Evolutionary conservation across 306 rosid genomes (phyloP).

Genomic region (Lagenaria siceraria): DNA sequence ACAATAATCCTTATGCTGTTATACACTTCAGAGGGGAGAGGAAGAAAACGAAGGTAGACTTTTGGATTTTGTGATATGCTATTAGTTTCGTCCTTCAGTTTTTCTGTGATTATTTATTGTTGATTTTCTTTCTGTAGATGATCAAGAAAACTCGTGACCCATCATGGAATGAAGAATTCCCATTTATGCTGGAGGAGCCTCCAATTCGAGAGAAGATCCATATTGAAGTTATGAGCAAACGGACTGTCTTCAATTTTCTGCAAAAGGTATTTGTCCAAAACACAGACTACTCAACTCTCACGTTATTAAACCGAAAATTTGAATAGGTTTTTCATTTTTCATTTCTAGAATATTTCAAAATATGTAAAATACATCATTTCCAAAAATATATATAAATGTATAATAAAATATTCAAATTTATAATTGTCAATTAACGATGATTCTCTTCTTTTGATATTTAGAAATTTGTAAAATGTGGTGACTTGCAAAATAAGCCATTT

Average conservation of each 20-base stretch:
- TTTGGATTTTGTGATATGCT: background rate
- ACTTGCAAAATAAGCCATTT: too few relatives aligned
- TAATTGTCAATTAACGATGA: too few relatives aligned
- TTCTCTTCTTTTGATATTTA: too few relatives aligned
- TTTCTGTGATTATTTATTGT: background rate
- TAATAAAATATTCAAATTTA: too few relatives aligned
- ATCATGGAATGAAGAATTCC: constrained; percentile 75
- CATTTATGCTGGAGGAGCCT: constrained; percentile 84
- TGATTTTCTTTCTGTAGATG: constrained; percentile 23
- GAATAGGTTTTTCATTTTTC: background rate
- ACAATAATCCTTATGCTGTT: constrained; percentile 67
- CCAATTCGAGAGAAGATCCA: constrained; percentile 67
- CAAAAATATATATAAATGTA: too few relatives aligned
- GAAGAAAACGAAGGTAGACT: constrained; percentile 60
- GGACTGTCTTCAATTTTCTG: constrained; percentile 34
- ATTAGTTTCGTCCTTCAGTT: background rate
- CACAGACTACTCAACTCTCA: background rate
- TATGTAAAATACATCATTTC: background rate
- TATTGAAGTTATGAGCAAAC: constrained; percentile 63
- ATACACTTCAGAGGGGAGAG: constrained; percentile 63
- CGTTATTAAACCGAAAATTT: background rate
- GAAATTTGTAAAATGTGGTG: too few relatives aligned
- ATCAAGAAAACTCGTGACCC: constrained; percentile 67
- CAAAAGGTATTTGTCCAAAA: constrained; percentile 37
- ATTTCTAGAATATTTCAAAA: background rate